These are phyloP conservation scores for Amphicarpaea edgeworthii DNA, from an alignment of 306 rosid species.

Conservation along the genomic window DNA sequence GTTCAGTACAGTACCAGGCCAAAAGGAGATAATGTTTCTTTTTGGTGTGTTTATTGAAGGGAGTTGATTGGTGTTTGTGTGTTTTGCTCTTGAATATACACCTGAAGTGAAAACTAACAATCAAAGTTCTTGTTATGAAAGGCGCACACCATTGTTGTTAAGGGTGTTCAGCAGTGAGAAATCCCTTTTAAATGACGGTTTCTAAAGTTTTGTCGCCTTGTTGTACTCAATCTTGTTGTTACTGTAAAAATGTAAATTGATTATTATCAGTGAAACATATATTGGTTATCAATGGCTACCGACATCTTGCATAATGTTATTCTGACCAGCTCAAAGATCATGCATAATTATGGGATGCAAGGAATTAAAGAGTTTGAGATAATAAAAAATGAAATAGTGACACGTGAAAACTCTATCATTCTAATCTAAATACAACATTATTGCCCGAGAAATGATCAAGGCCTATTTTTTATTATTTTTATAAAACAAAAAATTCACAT, in stretches of 20 bases:
- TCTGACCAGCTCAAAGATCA: too few species aligned
- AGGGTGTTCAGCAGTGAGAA: neutral
- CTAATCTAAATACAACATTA: too few species aligned
- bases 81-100: conserved; percentile 47
- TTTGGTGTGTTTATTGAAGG: conserved; percentile 3
- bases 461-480: too few species aligned
- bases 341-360: too few species aligned
- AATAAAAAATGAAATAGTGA: too few species aligned
- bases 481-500: too few species aligned
- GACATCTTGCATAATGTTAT: too few species aligned
- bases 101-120: conserved; percentile 34
- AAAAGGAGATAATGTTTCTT: conserved; percentile 28
- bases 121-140: conserved; percentile 30
- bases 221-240: neutral
- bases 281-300: too few species aligned
- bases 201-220: conserved; percentile 15
- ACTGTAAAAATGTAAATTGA: too few species aligned
- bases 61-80: conserved; percentile 44
- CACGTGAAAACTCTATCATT: too few species aligned
- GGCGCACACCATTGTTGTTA: conserved; percentile 5
- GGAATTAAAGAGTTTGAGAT: too few species aligned
- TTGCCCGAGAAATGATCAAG: too few species aligned
- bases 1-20: conserved; percentile 35
- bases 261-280: neutral
- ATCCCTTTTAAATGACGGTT: neutral